Base-by-base conservation (phyloP, 1,284 basidiomycete species). In the Ceratobasidium sp. region DNA sequence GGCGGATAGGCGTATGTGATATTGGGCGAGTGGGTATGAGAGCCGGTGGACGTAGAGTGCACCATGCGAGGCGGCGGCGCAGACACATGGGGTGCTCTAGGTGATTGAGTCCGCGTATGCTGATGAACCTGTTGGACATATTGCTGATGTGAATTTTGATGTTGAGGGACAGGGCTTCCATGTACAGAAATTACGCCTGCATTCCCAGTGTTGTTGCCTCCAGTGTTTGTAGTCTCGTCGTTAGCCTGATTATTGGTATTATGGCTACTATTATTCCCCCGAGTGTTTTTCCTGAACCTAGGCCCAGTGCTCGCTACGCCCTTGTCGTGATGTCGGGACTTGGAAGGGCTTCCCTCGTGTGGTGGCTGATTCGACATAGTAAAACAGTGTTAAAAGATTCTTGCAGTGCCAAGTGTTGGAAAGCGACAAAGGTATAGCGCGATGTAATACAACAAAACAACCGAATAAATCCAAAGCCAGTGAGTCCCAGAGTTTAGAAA, bases 301-400 rank as follows among this genome's bases (percentile, higher is more conserved):
- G 69, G 69, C 20, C 69, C 69, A 35, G 69, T 63, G 15, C 26
- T 63, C 31, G 69, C 28, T 15, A 58, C 58, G 8, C 60, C 49
- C 39, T 74, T 74, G 33, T 74, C 60, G 45, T 60, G 69, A 37
- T 61, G 39, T 53, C 42, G 69, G 33, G 35, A 49, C 37, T 74
- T 74, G 45, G 69, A 74, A 11, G 69, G 69, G 31, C 69, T 74
- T 4, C 69, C 47, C 11, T 74, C 42, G 45, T 74, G 69, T 37
- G 35, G 53, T n/a, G 68, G 58, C 45, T 74, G 69, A 35, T 63
- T 74, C n/a, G 69, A 74, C 69, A 74, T 73, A 53, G 28, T 60
- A 37, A 60, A 60, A 60, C 58, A 60, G 58, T 60, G 58, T 39
- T 60, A 17, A 60, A 60, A n/a, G 33, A 35, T 60, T 28, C 33